Evolutionary conservation across 352 stramenopile species (phyloP).

Genomic region (Phytophthora meadii): DNA sequence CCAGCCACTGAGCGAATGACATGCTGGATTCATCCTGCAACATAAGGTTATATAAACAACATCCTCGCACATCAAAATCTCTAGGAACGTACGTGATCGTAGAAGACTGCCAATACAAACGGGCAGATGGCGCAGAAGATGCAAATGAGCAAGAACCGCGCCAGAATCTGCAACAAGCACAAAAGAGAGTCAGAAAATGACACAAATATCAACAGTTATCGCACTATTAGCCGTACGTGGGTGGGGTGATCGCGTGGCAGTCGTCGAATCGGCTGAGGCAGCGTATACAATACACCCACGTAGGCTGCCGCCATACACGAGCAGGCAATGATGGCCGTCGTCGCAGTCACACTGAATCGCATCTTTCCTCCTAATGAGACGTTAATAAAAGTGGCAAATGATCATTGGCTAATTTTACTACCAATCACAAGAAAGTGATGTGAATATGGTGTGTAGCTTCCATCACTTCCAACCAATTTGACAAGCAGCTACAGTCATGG

Average conservation of each 20-base stretch:
- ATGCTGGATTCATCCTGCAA: constrained; percentile 75
- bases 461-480: constrained; percentile 34
- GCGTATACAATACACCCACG: constrained; percentile 88
- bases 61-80: background rate
- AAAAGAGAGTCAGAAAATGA: constrained; percentile 8
- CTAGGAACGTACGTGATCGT: constrained; percentile 66
- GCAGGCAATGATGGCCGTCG: constrained; percentile 75
- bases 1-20: constrained; percentile 86
- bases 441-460: background rate
- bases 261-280: constrained; percentile 73
- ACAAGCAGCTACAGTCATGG: constrained; percentile 24
- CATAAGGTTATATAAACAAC: background rate
- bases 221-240: constrained; percentile 53
- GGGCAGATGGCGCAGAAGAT: constrained; percentile 87
- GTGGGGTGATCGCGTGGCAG: constrained; percentile 86
- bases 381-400: constrained; percentile 41
- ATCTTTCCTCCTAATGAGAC: constrained; percentile 50
- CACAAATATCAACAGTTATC: background rate
- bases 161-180: constrained; percentile 67
- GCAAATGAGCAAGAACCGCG: constrained; percentile 88
- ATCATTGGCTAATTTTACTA: constrained; percentile 34
- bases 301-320: constrained; percentile 85
- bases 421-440: constrained; percentile 24
- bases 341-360: constrained; percentile 79
- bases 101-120: constrained; percentile 84